phyloP scores from a whole-genome alignment of 164 flowering plant genomes.

The Vitis vinifera region ASM3070453v1 NC_081820.1:23709001-23709500 shows the following conservation, averaged over 20 bases:
- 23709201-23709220: too few species aligned
- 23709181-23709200: too few species aligned
- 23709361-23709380: not conserved
- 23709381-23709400: not conserved
- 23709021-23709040: constrained; percentile 43
- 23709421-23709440: not conserved
- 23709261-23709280: constrained; percentile 33
- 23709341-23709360: not conserved
- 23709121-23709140: too few species aligned
- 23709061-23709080: constrained; percentile 23
- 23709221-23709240: constrained; percentile 29
- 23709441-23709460: constrained; percentile 30
- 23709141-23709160: too few species aligned
- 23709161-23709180: too few species aligned
- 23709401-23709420: too few species aligned
- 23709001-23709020: constrained; percentile 52
- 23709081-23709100: not conserved
- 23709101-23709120: too few species aligned
- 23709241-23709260: constrained; percentile 24
- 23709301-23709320: constrained; percentile 32
- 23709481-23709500: constrained; percentile 23
- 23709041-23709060: constrained; percentile 38
- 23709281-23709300: constrained; percentile 36
- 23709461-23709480: constrained; percentile 30
- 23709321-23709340: not conserved